Evolutionary conservation across 2,329 filamentous ascomycete species (phyloP), one percentile per base, ranked within the genome.

Genomic region (Trichoderma harzianum): DNA sequence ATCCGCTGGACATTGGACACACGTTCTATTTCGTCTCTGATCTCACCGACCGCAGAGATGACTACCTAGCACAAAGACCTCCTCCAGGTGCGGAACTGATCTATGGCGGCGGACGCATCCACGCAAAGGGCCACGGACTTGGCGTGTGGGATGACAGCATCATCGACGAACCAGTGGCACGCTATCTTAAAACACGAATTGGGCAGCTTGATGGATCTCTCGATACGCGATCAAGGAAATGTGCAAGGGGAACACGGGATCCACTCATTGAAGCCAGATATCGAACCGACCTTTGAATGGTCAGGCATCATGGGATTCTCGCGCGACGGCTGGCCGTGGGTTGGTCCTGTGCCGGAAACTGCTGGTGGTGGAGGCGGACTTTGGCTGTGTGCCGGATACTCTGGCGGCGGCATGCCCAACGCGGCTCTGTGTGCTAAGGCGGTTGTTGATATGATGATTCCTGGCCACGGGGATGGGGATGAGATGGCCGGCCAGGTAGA

Each of bases 181-280:
- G 10, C 4, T 21, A 51, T 51, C 43, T 51, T 1, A 51, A 51
- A 51, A 12, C 2, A 12, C 4, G n/a, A 51, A n/a, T 1, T 51
- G 43, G 1, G 43, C 4, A 0, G n/a, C n/a, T 51, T 21, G 43
- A 47, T 47, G 43, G 43, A 21, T 47, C 18, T 47, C 39, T 47
- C 39, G 39, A 47, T 21, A 47, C 39, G 8, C 11, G 39, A 47
- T 4, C 39, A 47, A 47, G 18, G 18, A 47, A 47, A 47, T 10
- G 8, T 10, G 21, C 39, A 47, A 47, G 18, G 18, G 8, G 18
- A 47, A 4, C 3, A 11, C 21, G 43, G 2, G 2, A 10, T 12
- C 43, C 2, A 6, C n/a, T 1, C 2, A 21, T 1, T 0, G 43
- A 47, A 11, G 0, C 43, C 0, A 47, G 43, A 12, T 21, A 1